Percentiles rank a stretch among this genome's conserved stretches.
phyloP scores from a whole-genome alignment of 805 yeast species.

The Cyberlindnera bimundalis region DNA sequence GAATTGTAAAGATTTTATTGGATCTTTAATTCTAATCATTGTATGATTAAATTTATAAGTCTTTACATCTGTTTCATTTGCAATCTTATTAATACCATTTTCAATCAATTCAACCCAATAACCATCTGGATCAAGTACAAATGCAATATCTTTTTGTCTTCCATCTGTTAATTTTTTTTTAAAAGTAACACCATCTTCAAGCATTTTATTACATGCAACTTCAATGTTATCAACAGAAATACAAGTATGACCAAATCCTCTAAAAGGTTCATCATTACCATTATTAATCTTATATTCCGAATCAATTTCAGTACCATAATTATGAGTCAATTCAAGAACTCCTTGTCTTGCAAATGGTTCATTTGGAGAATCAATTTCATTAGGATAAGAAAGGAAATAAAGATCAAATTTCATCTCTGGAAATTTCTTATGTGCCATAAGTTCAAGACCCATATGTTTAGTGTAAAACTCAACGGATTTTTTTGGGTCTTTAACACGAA shows the following conservation, averaged over 20 bases:
- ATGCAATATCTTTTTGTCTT: slow-evolving; percentile 89
- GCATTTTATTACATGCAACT: slow-evolving; percentile 54
- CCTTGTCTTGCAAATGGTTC: slow-evolving; percentile 41
- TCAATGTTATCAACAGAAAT: slow-evolving; percentile 79
- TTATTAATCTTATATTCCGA: slow-evolving; percentile 56
- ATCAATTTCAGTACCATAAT: slow-evolving; percentile 67
- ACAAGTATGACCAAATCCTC: slow-evolving; percentile 95
- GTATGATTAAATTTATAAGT: slow-evolving; percentile 66
- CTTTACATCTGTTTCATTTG: slow-evolving; percentile 35
- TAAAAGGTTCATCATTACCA: slow-evolving; percentile 80
- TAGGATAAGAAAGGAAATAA: slow-evolving; percentile 55
- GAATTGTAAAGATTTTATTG: slow-evolving; percentile 68
- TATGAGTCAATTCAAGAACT: slow-evolving; percentile 78
- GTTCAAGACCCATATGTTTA: slow-evolving; percentile 68
- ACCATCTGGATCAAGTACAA: slow-evolving; percentile 92
- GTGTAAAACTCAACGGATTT: slow-evolving; percentile 70
- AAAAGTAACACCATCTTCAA: slow-evolving; percentile 63
- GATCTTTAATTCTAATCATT: slow-evolving; percentile 92
- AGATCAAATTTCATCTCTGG: slow-evolving; percentile 58
- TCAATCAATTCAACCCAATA: slow-evolving; percentile 93
- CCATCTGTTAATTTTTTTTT: slow-evolving; percentile 87
- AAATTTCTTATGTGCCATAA: slow-evolving; percentile 48
- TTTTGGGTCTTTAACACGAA: slow-evolving; percentile 81
- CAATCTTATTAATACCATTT: slow-evolving; percentile 43
- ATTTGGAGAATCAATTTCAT: slow-evolving; percentile 4